Conservation (phyloP, 202 grass and related monocot species). For the Sporobolus alterniflorus region DNA sequence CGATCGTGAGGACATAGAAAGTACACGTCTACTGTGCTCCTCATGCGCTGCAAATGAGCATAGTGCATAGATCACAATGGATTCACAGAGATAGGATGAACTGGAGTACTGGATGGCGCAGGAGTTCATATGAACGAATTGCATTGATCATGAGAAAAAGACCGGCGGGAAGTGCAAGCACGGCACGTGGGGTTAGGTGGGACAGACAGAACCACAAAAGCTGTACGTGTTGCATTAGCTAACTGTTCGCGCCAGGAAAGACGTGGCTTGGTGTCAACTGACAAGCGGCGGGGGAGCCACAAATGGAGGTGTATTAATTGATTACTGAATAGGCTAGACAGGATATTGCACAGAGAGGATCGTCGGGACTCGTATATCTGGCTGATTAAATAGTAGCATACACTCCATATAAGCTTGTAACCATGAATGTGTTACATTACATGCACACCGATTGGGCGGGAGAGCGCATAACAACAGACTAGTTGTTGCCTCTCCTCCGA, state of each 20-base stretch:
- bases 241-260: too few species aligned
- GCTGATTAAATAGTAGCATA: constrained; percentile 7
- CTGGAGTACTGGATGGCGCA: neutral
- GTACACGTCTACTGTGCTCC: neutral
- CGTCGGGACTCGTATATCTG: too few species aligned
- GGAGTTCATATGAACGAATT: neutral
- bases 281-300: neutral
- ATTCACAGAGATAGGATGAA: neutral
- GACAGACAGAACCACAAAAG: neutral
- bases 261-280: too few species aligned
- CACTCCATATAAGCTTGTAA: constrained; percentile 32
- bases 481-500: constrained; percentile 30
- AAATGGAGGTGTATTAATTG: neutral
- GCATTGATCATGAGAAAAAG: neutral
- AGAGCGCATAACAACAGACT: constrained; percentile 29
- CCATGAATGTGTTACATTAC: constrained; percentile 28
- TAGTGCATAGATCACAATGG: neutral
- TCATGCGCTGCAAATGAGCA: neutral
- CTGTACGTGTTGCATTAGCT: neutral
- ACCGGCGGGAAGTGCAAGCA: neutral
- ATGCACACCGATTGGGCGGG: constrained; percentile 37
- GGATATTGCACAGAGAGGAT: neutral
- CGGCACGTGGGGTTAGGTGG: neutral
- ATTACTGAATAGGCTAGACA: neutral
- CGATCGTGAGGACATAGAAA: neutral